A percentile compares a stretch with the other conserved stretches of the same genome.
Conservation (phyloP, 768 basidiomycete genomes). For the Arthromyces matolae region DNA sequence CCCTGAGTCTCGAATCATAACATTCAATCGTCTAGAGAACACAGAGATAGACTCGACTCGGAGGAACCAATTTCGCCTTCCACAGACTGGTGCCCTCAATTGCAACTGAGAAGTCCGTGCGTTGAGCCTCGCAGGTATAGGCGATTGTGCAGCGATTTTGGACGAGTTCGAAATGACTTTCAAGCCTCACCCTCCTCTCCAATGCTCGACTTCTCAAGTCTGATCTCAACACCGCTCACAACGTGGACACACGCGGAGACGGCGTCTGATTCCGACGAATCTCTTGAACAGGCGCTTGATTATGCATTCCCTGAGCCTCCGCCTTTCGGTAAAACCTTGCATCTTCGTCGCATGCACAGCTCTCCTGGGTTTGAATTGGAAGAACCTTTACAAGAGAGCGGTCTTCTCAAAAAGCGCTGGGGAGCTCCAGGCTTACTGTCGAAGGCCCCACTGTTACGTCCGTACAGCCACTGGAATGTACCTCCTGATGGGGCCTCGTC, state of each 20-base stretch:
- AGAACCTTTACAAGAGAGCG: conserved; percentile 22
- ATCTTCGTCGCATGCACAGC: conserved; percentile 40
- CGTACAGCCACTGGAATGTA: conserved; percentile 2
- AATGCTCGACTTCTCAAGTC: conserved; percentile 14
- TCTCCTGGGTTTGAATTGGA: conserved; percentile 36
- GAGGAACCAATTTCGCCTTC: no score
- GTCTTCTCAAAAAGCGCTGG: conserved; percentile 22
- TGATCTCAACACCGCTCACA: conserved; percentile 27
- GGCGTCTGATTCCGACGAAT: conserved; percentile 32
- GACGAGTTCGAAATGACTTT: conserved; percentile 17
- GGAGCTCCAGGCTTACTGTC: conserved; percentile 2
- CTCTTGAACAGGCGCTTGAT: conserved; percentile 33
- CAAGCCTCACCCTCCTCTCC: conserved; percentile 9
- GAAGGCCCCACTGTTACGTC: neutral
- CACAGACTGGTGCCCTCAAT: no score
- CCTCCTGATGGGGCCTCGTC: no score
- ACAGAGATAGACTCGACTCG: no score
- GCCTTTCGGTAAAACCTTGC: conserved; percentile 31
- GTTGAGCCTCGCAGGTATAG: conserved; percentile 27
- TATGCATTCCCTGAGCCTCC: conserved; percentile 44
- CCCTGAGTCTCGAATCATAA: no score
- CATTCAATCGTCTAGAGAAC: no score
- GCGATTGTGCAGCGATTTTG: conserved; percentile 30
- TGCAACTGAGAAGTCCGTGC: conserved; percentile 19
- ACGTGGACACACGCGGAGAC: conserved; percentile 26